Evolutionary conservation across 129 eudicot species (phyloP).

Genomic region (Solidago caesia): DNA sequence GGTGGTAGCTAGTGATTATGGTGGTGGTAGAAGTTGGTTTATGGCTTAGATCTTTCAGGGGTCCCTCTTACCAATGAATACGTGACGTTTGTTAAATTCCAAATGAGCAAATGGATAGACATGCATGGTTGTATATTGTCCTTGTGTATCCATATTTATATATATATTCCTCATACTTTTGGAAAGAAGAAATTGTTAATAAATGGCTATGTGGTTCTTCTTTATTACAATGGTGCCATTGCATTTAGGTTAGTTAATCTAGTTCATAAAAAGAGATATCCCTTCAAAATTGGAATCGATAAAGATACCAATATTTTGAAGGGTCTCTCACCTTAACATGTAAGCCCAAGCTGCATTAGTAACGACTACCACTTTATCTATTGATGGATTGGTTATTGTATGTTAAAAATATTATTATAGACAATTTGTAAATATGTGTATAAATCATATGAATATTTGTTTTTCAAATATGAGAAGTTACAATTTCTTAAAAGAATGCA

Average conservation of each 20-base stretch:
- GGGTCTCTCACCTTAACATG: too few species aligned
- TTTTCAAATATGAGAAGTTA: too few species aligned
- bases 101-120: slow-evolving; percentile 27
- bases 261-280: background rate
- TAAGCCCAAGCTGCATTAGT: too few species aligned
- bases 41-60: slow-evolving; percentile 2
- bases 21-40: slow-evolving; percentile 14
- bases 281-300: background rate
- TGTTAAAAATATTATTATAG: too few species aligned
- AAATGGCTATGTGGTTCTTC: background rate
- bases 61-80: slow-evolving; percentile 35
- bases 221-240: slow-evolving; percentile 25
- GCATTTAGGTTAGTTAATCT: slow-evolving; percentile 1
- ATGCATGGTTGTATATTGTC: slow-evolving; percentile 26
- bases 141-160: background rate
- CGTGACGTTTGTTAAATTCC: slow-evolving; percentile 11
- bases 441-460: too few species aligned
- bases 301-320: too few species aligned
- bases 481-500: too few species aligned
- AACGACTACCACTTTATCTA: too few species aligned
- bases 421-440: too few species aligned
- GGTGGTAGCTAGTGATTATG: slow-evolving; percentile 5
- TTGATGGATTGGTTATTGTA: too few species aligned
- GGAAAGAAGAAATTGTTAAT: background rate
- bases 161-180: slow-evolving; percentile 10